Evolutionary conservation across 805 yeast genomes (phyloP).

Genomic region (Metschnikowia vanudenii): DNA sequence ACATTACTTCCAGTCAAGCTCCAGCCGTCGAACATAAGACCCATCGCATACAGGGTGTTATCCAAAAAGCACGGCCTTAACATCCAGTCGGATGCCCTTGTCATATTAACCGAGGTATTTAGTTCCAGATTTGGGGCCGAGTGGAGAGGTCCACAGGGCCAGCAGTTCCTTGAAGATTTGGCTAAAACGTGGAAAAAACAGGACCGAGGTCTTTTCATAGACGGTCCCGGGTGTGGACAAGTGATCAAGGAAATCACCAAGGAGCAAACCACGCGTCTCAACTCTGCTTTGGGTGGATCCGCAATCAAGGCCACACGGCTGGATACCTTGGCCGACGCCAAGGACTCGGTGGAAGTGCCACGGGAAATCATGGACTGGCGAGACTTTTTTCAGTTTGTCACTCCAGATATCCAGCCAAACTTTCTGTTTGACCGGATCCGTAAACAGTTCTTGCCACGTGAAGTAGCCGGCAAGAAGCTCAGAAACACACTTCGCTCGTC

Average conservation of each 20-base stretch:
- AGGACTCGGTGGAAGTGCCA: slow-evolving; percentile 6
- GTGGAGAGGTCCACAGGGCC: slow-evolving; percentile 73
- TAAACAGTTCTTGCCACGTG: slow-evolving; percentile 50
- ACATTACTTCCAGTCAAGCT: slow-evolving; percentile 66
- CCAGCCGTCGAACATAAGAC: slow-evolving; percentile 80
- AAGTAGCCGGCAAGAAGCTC: slow-evolving; percentile 15
- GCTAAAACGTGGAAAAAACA: slow-evolving; percentile 86
- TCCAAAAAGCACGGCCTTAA: slow-evolving; percentile 92
- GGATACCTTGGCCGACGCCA: slow-evolving; percentile 23
- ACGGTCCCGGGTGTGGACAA: slow-evolving; percentile 63
- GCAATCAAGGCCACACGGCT: slow-evolving; percentile 17
- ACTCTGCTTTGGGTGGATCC: neutral
- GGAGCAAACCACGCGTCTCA: slow-evolving; percentile 12
- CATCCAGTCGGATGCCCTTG: slow-evolving; percentile 81
- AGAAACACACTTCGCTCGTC: slow-evolving; percentile 18
- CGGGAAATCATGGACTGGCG: slow-evolving; percentile 55
- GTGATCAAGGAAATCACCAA: slow-evolving; percentile 57
- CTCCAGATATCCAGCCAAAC: slow-evolving; percentile 62
- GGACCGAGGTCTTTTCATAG: slow-evolving; percentile 82
- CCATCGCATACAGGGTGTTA: slow-evolving; percentile 83
- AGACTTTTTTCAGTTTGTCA: slow-evolving; percentile 66
- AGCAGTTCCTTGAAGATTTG: slow-evolving; percentile 67
- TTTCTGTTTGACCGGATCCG: slow-evolving; percentile 60
- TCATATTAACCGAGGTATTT: slow-evolving; percentile 66
- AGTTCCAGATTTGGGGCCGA: slow-evolving; percentile 79